Evolutionary conservation across 2,329 filamentous ascomycete species (phyloP), one percentile per base, ranked within the genome.

Genomic region (Claviceps humidiphila): DNA sequence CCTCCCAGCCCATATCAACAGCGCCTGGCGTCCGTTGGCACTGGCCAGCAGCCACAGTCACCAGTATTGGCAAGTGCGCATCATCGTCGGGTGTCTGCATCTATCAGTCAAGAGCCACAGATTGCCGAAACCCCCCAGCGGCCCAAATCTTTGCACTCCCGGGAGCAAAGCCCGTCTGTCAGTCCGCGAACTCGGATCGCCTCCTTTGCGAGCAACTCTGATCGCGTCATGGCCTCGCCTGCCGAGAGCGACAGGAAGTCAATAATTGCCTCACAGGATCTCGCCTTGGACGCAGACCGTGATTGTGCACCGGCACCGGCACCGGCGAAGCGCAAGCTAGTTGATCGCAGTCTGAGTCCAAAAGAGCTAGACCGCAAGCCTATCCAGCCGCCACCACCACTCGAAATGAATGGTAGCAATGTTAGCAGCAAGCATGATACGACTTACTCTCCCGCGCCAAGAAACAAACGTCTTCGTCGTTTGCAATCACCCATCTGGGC

Each of bases 151-250:
- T 74, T 75, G 48, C 75, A 75, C 57, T 84, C 88, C 52, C 78
- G 84, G 60, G 85, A 87, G 55, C 73, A 77, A 49, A 87, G 83
- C 63, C 66, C 85, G 51, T 90, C 85, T 61, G 80, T 91, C 49
- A 91, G 86, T 64, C 87, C 88, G 34, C 89, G 88, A 68, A 89
- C 86, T 39, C 74, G 78, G 56, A 70, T 83, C 16, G 70, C 74
- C 41, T 79, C 75, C 58, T 62, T 79, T 40, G 71, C 70, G 53
- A 74, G 67, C 62, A 74, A 66, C 59, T 60, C 68, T 45, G 69
- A 71, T 49, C 59, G 58, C 43, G 55, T 34, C 1, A 22, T 57
- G 48, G 53, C 49, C 16, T 54, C 55, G 20, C 53, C 60, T 13
- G 52, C 56, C 30, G 66, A 65, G 40, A 56, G 57, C 53, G 64